Evolutionary conservation across 352 stramenopile species (phyloP).

Genomic region (Globisporangium mamillatum): DNA sequence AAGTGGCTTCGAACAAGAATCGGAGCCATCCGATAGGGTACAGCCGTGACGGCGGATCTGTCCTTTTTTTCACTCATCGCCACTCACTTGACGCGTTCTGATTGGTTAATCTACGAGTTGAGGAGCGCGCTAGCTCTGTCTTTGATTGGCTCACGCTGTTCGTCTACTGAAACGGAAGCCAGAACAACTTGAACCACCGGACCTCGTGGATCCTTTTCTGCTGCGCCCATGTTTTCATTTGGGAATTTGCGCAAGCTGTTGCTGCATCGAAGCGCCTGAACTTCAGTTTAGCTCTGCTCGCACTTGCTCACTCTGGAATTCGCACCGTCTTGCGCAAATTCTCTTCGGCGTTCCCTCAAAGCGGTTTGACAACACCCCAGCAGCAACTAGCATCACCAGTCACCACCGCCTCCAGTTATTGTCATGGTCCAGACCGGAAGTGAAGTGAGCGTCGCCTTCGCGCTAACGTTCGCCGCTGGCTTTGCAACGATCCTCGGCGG

Average conservation of each 20-base stretch:
- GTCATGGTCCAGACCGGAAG: conserved; percentile 35
- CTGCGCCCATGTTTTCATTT: neutral
- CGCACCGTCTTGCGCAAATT: neutral
- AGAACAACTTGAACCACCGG: neutral
- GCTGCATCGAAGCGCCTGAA: neutral
- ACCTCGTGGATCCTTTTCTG: neutral
- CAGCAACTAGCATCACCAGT: neutral
- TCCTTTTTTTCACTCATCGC: neutral
- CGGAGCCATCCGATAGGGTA: neutral
- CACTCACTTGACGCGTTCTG: neutral
- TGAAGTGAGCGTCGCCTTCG: conserved; percentile 38
- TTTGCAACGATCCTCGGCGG: conserved; percentile 57
- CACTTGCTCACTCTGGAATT: neutral
- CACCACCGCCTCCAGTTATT: neutral
- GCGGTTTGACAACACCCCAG: neutral
- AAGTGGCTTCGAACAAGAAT: neutral
- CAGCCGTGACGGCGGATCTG: neutral
- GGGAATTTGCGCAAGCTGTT: neutral
- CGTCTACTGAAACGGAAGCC: neutral
- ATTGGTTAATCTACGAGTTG: neutral
- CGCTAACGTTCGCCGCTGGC: conserved; percentile 49
- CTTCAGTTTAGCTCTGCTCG: neutral
- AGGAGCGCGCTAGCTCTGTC: neutral
- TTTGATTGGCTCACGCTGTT: neutral
- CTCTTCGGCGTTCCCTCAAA: neutral